Base-by-base conservation (phyloP, 163 green algal species). In the Chlamydomonas reinhardtii region DNA sequence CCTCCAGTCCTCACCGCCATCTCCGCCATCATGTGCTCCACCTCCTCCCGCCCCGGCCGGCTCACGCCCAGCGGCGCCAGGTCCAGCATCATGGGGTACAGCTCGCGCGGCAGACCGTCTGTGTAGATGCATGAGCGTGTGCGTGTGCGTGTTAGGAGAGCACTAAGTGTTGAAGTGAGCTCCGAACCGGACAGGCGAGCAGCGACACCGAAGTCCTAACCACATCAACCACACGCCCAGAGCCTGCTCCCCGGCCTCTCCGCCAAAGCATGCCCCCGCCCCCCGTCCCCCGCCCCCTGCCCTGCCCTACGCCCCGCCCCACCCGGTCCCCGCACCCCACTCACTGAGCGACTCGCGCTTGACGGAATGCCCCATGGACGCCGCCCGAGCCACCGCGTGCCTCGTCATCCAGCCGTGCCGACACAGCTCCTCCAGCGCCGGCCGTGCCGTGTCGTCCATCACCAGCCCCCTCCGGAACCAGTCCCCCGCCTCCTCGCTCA, bases 21-120 rank as follows among this genome's bases (percentile, higher is more conserved):
- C 48, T 85, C 79, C 52, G 79, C 52, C 68, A 85, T 85, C 32
- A 85, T 37, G 48, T 31, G 15, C 19, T 85, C 79, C 22, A 61
- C 32, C 79, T 85, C 79, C 32, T 78, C 27, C 54, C 68, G 31
- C 31, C 52, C 79, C 52, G 68, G 79, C 32, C 68, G 68, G 4
- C 24, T 37, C 52, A 85, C 39, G 5, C 79, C 79, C 79, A 85
- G 37, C n/a, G 79, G 79, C 14, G 52, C 68, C 79, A 85, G 22
- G 52, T 85, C 79, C 79, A 85, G 48, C 79, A 85, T 39, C 52
- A 85, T 25, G n/a, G 68, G 69, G 52, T 70, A 25, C 54, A 85
- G 64, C 32, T 85, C 79, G 8, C 79, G 79, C 3, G 79, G 79
- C 24, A 85, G 22, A 2, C 34, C n/a, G 69, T 4, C 69, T 74